Base-by-base conservation (phyloP, 1,139 yeast species). In the Diutina pseudorugosa region DNA sequence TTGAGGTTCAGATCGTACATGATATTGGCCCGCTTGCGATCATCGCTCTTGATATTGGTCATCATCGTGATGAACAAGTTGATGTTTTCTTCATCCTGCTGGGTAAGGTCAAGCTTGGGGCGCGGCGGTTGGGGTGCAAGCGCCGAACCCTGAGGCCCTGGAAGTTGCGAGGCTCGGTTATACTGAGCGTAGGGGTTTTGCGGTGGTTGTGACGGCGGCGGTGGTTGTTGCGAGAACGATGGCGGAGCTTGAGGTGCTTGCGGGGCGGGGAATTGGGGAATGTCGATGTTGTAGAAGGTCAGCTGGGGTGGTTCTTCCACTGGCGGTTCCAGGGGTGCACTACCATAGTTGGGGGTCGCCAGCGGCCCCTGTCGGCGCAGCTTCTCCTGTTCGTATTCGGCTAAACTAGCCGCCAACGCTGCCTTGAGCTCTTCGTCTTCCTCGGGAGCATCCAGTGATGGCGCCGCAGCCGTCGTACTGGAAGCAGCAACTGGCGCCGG, bases 331-430 rank as follows among this genome's bases (percentile, higher is more conserved):
- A 50, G 58, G 30, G 54, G 56, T 2, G 18, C 18, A 30, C 36
- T 30, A 16, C 33, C 18, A n/a, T 23, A 43, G 33, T 43, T 25
- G 11, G 33, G 30, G 36, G 36, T 30, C 25, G 47, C 40, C 27
- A 47, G 56, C 6, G 51, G 20, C 40, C 44, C 60, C 51, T 53
- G 60, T 12, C 40, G 12, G 47, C 59, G 55, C 57, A 52, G 19
- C 52, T 21, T 51, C 9, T 48, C 49, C 40, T 54, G 56, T 33
- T 53, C 51, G 45, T 51, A 76, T 56, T 89, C 96, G 55, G 77
- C 75, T 57, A 93, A 73, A 66, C 96, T 87, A 1, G 96, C 97
- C n/a, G 87, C 96, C 56, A 93, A 90, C 0, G 98, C 98, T 1
- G 94, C 95, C 63, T 83, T 86, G 82, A 93, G 77, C 47, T 89